A percentile compares a stretch with the other conserved stretches of the same genome.
These are phyloP conservation scores for Huiozyma sinensis DNA, from an alignment of 805 yeast genomes.

Conservation along the genomic window DNA sequence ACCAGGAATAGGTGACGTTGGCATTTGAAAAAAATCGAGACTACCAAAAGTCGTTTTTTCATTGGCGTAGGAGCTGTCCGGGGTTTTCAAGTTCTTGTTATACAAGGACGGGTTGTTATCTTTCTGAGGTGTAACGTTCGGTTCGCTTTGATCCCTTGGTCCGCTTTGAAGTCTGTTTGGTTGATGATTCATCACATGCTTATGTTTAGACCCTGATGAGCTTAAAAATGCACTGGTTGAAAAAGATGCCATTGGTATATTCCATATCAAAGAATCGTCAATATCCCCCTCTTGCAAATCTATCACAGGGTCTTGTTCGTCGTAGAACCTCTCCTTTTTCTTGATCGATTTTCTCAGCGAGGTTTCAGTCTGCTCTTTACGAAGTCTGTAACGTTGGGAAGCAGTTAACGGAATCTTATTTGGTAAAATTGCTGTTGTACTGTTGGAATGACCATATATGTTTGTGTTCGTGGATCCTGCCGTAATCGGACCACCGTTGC, in stretches of 20 bases:
- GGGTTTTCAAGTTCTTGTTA: background rate
- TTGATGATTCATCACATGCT: background rate
- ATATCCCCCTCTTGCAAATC: slow-evolving; percentile 24
- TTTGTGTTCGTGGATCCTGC: background rate
- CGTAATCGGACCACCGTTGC: background rate
- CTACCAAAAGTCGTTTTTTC: slow-evolving; percentile 20
- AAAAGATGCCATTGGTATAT: slow-evolving; percentile 40
- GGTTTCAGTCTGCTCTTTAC: slow-evolving; percentile 29
- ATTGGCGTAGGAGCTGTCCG: background rate
- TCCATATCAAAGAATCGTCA: slow-evolving; percentile 37
- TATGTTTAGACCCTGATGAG: background rate
- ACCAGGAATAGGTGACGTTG: slow-evolving; percentile 45
- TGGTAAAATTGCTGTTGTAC: slow-evolving; percentile 8
- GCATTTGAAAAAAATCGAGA: slow-evolving; percentile 25
- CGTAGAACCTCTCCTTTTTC: slow-evolving; percentile 31
- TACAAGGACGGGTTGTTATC: background rate
- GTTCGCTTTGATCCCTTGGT: slow-evolving; percentile 1
- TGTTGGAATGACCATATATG: slow-evolving; percentile 6
- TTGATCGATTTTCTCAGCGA: slow-evolving; percentile 26
- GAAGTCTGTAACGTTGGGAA: slow-evolving; percentile 32
- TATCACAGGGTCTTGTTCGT: slow-evolving; percentile 21
- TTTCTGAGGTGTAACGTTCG: background rate
- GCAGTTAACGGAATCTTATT: slow-evolving; percentile 27
- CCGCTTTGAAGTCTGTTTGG: background rate
- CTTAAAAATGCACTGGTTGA: slow-evolving; percentile 23